Base-by-base conservation (phyloP, 768 basidiomycete genomes). In the Tulasnella sp. region DNA sequence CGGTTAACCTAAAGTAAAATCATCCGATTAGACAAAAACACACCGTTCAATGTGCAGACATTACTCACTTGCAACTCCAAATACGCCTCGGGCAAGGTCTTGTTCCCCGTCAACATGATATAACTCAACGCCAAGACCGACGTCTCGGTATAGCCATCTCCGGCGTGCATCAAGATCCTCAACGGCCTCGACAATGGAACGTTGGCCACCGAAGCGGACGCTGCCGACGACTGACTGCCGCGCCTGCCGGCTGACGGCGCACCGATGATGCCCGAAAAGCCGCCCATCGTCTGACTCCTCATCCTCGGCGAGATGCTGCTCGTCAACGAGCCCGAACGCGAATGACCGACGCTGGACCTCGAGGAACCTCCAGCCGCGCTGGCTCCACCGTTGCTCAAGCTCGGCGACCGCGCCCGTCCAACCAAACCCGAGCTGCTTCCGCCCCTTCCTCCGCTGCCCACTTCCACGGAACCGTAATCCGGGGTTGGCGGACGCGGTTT, bases 141-240 rank as follows among this genome's bases (percentile, higher is more conserved):
- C 14, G 94, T 94, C 86, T 98, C 97, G 34, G 97, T 98, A 41
- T 97, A 96, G 75, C 95, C 96, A 85, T 97, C 96, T 24, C 92
- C 90, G 24, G 93, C 93, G 85, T 95, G 94, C 41, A 96, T 85
- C 81, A 96, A 89, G 78, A 96, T 87, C 84, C 95, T 64, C 74
- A 78, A 92, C 87, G 7, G 93, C n/a, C 93, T 42, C 89, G 87
- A 79, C 86, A 88, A 37, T 4, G 50, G 77, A 9, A 78, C 14
- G 31, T 78, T 54, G 28, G 64, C 54, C 46, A 44, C 41, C 90
- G 89, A 81, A 89, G 90, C 41, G 85, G 79, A 83, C 58, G 76
- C 81, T 80, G 42, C 79, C 80, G 40, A 76, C 41, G 40, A 69
- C 84, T 73, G 86, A 82, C 84, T 82, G 4, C 79, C 69, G 18